Conservation (phyloP, 1,284 basidiomycete genomes). For the Hemileia vastatrix region DNA sequence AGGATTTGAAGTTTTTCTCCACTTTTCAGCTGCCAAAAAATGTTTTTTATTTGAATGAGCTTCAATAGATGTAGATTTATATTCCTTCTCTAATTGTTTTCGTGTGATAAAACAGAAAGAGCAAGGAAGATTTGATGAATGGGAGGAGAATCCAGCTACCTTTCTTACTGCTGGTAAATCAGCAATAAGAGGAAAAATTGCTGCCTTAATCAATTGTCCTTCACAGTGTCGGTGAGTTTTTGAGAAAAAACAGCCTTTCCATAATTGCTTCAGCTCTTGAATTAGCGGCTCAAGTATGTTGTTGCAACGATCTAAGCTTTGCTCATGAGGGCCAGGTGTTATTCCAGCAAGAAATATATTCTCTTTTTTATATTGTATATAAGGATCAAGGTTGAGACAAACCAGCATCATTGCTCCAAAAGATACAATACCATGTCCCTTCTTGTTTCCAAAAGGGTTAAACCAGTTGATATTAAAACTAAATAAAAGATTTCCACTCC, state of each 20-base stretch:
- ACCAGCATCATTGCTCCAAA: background rate
- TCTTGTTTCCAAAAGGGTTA: conserved; percentile 5
- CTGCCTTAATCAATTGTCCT: background rate
- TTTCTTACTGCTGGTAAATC: conserved; percentile 11
- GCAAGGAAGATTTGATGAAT: background rate
- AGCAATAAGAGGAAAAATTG: conserved; percentile 5
- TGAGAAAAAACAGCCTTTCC: background rate
- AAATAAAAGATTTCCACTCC: conserved; percentile 7
- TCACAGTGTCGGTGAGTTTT: background rate
- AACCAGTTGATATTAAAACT: conserved; percentile 11
- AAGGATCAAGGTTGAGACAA: conserved; percentile 5
- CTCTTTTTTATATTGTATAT: background rate
- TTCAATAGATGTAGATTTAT: too few relatives aligned
- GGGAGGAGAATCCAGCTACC: conserved; percentile 3
- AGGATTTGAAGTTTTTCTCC: too few relatives aligned
- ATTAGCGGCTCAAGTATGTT: conserved; percentile 3
- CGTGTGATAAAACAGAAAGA: background rate
- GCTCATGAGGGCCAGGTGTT: conserved; percentile 1
- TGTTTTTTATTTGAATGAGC: background rate
- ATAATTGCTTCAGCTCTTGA: background rate
- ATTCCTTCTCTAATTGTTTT: too few relatives aligned
- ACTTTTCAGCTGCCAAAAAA: background rate
- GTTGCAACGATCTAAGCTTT: too few relatives aligned
- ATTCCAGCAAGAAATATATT: background rate
- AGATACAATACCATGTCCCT: background rate